Evolutionary conservation across 352 stramenopile genomes (phyloP).

Genomic region (Globisporangium camurandrum): DNA sequence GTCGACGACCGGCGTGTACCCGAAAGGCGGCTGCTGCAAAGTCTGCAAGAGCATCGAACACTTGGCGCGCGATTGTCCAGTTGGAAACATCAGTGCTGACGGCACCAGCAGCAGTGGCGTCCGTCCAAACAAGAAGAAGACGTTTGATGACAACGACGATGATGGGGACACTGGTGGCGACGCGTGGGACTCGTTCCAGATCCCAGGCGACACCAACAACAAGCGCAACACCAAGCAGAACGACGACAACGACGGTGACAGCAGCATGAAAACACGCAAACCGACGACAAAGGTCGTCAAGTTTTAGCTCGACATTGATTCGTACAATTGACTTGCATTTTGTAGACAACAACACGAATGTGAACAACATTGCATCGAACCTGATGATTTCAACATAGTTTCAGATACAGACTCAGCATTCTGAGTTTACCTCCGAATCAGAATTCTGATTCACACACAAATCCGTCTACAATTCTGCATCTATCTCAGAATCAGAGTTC

Average conservation of each 20-base stretch:
- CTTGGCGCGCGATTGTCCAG: slow-evolving; percentile 76
- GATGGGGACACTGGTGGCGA: slow-evolving; percentile 11
- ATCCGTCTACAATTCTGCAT: too few species aligned
- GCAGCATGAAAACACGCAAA: slow-evolving; percentile 3
- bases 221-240: slow-evolving; percentile 13
- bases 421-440: too few species aligned
- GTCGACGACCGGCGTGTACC: slow-evolving; percentile 85
- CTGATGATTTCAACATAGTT: too few species aligned
- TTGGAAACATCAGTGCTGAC: slow-evolving; percentile 57
- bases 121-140: slow-evolving; percentile 75
- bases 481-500: too few species aligned
- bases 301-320: slow-evolving; percentile 37
- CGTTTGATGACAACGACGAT: slow-evolving; percentile 31
- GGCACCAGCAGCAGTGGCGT: slow-evolving; percentile 36
- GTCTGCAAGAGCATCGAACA: slow-evolving; percentile 79
- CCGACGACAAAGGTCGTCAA: slow-evolving; percentile 29
- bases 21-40: slow-evolving; percentile 86
- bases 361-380: too few species aligned
- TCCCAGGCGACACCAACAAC: slow-evolving; percentile 32
- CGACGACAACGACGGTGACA: neutral
- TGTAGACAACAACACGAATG: too few species aligned
- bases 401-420: too few species aligned
- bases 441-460: too few species aligned
- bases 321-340: too few species aligned
- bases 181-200: slow-evolving; percentile 11